Evolutionary conservation across 164 flowering plant genomes (phyloP), one percentile per base, ranked within the genome.

Genomic region (Vitis labrusca): DNA sequence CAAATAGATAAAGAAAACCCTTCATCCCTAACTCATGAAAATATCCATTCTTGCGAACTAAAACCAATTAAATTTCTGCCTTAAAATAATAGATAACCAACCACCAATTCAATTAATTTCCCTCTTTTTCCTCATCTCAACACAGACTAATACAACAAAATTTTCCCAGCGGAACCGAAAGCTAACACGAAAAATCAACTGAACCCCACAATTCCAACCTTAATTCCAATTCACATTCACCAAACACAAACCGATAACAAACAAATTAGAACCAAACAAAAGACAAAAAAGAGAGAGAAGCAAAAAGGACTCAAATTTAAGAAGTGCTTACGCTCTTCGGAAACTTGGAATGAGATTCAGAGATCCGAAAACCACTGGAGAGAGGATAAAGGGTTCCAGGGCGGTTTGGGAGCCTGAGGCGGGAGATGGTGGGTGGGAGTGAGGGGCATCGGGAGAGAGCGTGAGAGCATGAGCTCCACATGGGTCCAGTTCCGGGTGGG

Each of bases 401-500:
- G 47, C 79, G 80, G 59, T 56, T 66, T 1, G 72, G 60, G 73
- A 73, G 71, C 80, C 74, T 67, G 62, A 76, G 49, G 65, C 65
- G 68, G 13, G 76, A 51, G 1, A 61, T 2, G 6, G 78, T 67
- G 3, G 75, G 63, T 2, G 64, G 57, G 47, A 79, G 66, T 23
- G 67, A 51, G 9, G 91, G 85, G 65, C 79, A 77, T 14, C 15
- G 81, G 61, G 81, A 37, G 15, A 81, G 82, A 57, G 78, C 75
- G 54, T 66, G 80, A 70, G 79, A 80, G 78, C 80, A 83, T 50
- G 81, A 73, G 81, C 77, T 80, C 79, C 77, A 79, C 88, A 85
- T 85, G 77, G 71, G 68, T 37, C 12, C 10, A 47, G 49, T 29
- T 52, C 47, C 15, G 19, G 53, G 49, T n/a, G 37, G 12, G 19